phyloP scores from a whole-genome alignment of 768 basidiomycete species.

The Tulasnella sp. region DNA sequence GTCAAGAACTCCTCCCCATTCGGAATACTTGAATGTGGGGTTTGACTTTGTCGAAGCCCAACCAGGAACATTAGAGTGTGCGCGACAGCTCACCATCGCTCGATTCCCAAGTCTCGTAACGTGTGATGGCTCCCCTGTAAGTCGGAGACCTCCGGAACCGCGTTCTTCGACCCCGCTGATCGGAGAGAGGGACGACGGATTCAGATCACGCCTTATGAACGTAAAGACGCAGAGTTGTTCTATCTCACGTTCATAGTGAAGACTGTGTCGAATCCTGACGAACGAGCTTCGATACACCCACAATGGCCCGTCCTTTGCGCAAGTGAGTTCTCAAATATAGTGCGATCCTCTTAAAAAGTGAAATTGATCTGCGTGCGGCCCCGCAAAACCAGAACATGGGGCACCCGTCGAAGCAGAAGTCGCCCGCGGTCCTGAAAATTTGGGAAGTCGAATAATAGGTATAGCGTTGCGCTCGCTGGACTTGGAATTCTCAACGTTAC shows the following conservation, averaged over 20 bases:
- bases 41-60: background rate
- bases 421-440: conserved; percentile 23
- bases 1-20: conserved; percentile 26
- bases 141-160: conserved; percentile 32
- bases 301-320: conserved; percentile 60
- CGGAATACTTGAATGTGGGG: background rate
- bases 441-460: conserved; percentile 32
- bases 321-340: conserved; percentile 45
- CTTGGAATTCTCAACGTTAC: conserved; percentile 38
- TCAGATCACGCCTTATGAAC: conserved; percentile 66
- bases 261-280: conserved; percentile 44
- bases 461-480: background rate
- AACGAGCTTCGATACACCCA: conserved; percentile 51
- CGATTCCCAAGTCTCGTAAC: conserved; percentile 56
- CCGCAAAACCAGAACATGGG: conserved; percentile 26
- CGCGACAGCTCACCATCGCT: conserved; percentile 53
- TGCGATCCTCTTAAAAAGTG: background rate
- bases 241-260: conserved; percentile 66
- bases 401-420: conserved; percentile 17
- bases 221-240: conserved; percentile 76
- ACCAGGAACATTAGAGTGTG: conserved; percentile 5
- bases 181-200: conserved; percentile 25
- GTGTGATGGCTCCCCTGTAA: conserved; percentile 63
- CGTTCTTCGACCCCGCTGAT: conserved; percentile 22
- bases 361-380: background rate